phyloP scores from a whole-genome alignment of 2,329 filamentous ascomycete genomes.

The Claviceps sp. region DNA sequence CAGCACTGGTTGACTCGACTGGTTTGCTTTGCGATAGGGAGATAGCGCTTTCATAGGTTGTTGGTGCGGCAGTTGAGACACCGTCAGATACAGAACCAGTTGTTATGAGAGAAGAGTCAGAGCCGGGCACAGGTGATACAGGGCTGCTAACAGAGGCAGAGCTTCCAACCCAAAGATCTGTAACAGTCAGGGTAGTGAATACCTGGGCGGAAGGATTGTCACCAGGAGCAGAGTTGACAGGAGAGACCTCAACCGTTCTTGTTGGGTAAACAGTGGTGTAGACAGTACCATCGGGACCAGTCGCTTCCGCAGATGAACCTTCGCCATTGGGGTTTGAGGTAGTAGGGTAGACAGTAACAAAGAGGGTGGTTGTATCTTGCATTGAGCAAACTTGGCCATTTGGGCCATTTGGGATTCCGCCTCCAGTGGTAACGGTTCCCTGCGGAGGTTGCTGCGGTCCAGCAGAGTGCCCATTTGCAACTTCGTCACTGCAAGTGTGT shows the following conservation, averaged over 20 bases:
- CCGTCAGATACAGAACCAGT: constrained; percentile 8
- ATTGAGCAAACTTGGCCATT: constrained; percentile 24
- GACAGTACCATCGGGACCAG: constrained; percentile 10
- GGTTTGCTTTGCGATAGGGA: constrained; percentile 8
- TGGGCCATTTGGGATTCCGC: constrained; percentile 3
- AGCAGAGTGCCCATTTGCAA: constrained; percentile 5
- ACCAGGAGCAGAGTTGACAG: constrained; percentile 7
- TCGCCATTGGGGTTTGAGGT: constrained; percentile 10
- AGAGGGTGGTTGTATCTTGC: constrained; percentile 29
- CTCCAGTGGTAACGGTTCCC: constrained; percentile 3
- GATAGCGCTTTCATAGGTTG: constrained; percentile 7
- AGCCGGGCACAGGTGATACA: neutral
- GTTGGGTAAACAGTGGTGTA: constrained; percentile 13
- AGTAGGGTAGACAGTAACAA: constrained; percentile 31
- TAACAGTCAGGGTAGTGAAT: constrained; percentile 23
- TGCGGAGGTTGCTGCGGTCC: constrained; percentile 3
- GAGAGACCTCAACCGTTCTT: constrained; percentile 14
- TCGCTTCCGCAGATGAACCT: constrained; percentile 4
- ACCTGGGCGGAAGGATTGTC: constrained; percentile 11
- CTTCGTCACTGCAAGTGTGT: constrained; percentile 6
- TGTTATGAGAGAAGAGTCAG: constrained; percentile 7
- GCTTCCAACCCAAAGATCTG: constrained; percentile 18
- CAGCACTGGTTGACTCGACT: constrained; percentile 6
- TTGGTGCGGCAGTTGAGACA: constrained; percentile 8
- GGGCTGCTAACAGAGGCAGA: constrained; percentile 6